Percentiles rank a stretch among this genome's conserved stretches.
Conservation (phyloP, 768 basidiomycete genomes). For the Arthromyces matolae region DNA sequence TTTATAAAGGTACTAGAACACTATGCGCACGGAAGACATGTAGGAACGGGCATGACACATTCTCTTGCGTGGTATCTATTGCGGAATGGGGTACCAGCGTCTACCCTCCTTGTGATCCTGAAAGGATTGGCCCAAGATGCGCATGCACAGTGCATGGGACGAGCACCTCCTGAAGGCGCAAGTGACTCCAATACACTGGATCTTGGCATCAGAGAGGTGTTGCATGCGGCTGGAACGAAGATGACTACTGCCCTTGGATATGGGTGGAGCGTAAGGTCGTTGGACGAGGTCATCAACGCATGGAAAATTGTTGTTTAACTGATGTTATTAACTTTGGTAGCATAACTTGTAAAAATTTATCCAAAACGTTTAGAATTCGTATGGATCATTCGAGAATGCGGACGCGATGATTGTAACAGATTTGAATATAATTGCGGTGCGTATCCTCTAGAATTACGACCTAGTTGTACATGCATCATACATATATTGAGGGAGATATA, state of each 20-base stretch:
- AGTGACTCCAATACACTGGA: constrained; percentile 33
- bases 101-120: constrained; percentile 61
- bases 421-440: too few species aligned
- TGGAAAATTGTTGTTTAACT: constrained; percentile 37
- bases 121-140: constrained; percentile 61
- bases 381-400: too few species aligned
- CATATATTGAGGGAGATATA: background rate
- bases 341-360: too few species aligned
- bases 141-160: constrained; percentile 49
- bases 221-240: constrained; percentile 83
- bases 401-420: too few species aligned
- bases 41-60: constrained; percentile 29
- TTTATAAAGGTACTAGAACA: constrained; percentile 44
- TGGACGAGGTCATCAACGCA: constrained; percentile 60
- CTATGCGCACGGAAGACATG: constrained; percentile 54
- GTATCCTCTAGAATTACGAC: constrained; percentile 9
- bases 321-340: too few species aligned
- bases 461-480: constrained; percentile 3
- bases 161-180: constrained; percentile 51
- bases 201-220: constrained; percentile 72
- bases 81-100: constrained; percentile 66
- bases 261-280: constrained; percentile 68
- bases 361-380: background rate
- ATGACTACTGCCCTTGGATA: constrained; percentile 66
- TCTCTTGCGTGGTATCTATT: constrained; percentile 69